phyloP scores from a whole-genome alignment of 352 stramenopile species.

The Phytophthora quininea region DNA sequence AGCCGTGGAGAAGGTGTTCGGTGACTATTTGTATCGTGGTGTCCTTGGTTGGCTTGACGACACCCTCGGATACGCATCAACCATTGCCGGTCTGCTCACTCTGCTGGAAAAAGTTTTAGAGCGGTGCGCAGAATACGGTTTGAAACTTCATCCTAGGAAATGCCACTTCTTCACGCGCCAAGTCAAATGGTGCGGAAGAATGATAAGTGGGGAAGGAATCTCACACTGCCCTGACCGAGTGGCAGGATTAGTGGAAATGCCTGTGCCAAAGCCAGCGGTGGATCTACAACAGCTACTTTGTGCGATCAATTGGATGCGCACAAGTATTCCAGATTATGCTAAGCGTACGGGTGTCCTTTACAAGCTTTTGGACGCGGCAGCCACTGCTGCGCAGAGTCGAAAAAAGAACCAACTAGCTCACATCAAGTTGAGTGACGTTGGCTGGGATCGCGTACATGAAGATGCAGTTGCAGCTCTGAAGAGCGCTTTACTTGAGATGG shows the following conservation, averaged over 20 bases:
- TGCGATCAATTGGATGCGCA: conserved; percentile 8
- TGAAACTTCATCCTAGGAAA: conserved; percentile 7
- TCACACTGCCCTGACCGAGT: background rate
- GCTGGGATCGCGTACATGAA: background rate
- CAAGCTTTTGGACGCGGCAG: background rate
- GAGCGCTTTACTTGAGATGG: background rate
- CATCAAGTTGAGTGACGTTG: background rate
- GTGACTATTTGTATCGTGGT: background rate
- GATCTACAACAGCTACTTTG: conserved; percentile 4
- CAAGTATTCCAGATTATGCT: background rate
- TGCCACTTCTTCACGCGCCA: conserved; percentile 7
- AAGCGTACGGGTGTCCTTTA: background rate
- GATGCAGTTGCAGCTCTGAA: background rate
- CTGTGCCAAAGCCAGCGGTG: background rate
- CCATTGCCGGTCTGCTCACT: background rate
- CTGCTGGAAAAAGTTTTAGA: conserved; percentile 5
- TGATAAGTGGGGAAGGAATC: conserved; percentile 7
- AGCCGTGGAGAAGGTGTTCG: conserved; percentile 7
- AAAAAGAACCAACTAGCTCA: background rate
- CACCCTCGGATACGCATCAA: background rate
- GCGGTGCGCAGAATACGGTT: conserved; percentile 2
- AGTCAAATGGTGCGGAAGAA: conserved; percentile 7
- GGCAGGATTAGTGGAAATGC: background rate
- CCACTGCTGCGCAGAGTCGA: background rate
- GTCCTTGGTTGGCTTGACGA: conserved; percentile 7